Percentiles rank a stretch among this genome's conserved stretches.
Evolutionary conservation across 805 yeast species (phyloP).

Genomic region (Myxozyma mucilagina): DNA sequence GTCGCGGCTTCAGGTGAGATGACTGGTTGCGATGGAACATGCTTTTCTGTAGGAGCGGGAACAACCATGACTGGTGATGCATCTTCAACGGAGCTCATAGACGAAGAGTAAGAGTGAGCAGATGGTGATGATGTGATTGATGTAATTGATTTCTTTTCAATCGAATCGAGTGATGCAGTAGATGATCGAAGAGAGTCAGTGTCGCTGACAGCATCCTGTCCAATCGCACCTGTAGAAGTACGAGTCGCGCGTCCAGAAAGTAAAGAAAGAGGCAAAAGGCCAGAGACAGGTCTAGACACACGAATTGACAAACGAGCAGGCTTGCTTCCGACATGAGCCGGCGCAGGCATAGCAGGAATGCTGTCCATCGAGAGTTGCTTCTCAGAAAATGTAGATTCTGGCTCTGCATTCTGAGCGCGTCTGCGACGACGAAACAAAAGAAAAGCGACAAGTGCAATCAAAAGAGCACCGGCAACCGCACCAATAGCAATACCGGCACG

Average conservation of each 20-base stretch:
- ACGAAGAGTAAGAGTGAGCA: slow-evolving; percentile 8
- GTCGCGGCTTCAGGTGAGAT: slow-evolving; percentile 11
- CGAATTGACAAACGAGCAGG: slow-evolving; percentile 30
- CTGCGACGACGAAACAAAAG: slow-evolving; percentile 21
- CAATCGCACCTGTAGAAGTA: slow-evolving; percentile 25
- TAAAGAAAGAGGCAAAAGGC: slow-evolving; percentile 29
- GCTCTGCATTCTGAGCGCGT: slow-evolving; percentile 1
- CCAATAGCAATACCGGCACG: slow-evolving; percentile 31
- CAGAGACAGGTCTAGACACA: slow-evolving; percentile 24
- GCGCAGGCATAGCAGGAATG: slow-evolving; percentile 9
- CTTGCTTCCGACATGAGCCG: slow-evolving; percentile 9
- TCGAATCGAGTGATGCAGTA: slow-evolving; percentile 1
- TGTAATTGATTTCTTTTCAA: neutral
- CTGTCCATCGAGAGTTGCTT: slow-evolving; percentile 1
- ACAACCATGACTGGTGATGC: slow-evolving; percentile 14
- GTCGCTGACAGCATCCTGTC: neutral
- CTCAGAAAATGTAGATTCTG: slow-evolving; percentile 2
- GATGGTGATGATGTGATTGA: slow-evolving; percentile 7
- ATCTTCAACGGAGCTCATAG: slow-evolving; percentile 7
- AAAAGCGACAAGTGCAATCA: slow-evolving; percentile 18
- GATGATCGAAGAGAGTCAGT: slow-evolving; percentile 8
- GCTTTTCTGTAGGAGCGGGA: slow-evolving; percentile 13
- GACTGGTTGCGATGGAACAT: neutral
- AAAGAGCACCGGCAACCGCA: slow-evolving; percentile 18
- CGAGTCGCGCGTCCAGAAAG: slow-evolving; percentile 24